A percentile compares a stretch with the other conserved stretches of the same genome.
Conservation (phyloP, 1,284 basidiomycete genomes). For the Polyporus tsugae region DNA sequence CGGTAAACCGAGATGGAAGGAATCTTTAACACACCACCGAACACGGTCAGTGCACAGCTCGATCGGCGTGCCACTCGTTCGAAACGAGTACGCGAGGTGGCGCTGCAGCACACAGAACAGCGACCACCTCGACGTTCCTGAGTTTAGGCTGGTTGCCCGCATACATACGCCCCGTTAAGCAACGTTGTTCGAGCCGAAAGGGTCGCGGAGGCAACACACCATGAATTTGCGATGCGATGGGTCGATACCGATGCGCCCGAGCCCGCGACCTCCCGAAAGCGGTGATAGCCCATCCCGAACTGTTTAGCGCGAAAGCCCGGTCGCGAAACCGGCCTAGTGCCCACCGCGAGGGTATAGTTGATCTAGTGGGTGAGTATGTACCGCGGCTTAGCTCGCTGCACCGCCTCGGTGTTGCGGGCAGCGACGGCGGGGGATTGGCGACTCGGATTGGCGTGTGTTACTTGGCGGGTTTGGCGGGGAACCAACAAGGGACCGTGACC, state of each 20-base stretch:
- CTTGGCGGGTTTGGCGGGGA: neutral
- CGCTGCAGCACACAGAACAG: neutral
- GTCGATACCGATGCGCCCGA: constrained; percentile 4
- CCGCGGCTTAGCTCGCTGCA: neutral
- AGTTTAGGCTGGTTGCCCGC: neutral
- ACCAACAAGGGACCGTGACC: neutral
- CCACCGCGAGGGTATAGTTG: neutral
- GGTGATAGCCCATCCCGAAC: constrained; percentile 2
- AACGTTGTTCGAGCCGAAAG: neutral
- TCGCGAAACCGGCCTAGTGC: neutral
- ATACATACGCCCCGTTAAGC: neutral
- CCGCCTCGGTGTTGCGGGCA: constrained; percentile 3
- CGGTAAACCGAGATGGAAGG: neutral
- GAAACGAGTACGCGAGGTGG: neutral
- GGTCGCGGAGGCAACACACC: neutral
- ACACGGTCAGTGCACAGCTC: constrained; percentile 5
- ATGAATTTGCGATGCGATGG: constrained; percentile 7
- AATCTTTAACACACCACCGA: neutral
- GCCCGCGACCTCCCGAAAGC: neutral
- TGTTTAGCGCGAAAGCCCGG: constrained; percentile 12
- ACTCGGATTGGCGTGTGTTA: neutral
- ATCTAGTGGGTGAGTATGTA: constrained; percentile 11
- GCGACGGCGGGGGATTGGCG: neutral
- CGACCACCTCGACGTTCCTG: neutral
- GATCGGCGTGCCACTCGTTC: neutral